phyloP scores from a whole-genome alignment of 257 asterid species.

The Linaria vulgaris region DNA sequence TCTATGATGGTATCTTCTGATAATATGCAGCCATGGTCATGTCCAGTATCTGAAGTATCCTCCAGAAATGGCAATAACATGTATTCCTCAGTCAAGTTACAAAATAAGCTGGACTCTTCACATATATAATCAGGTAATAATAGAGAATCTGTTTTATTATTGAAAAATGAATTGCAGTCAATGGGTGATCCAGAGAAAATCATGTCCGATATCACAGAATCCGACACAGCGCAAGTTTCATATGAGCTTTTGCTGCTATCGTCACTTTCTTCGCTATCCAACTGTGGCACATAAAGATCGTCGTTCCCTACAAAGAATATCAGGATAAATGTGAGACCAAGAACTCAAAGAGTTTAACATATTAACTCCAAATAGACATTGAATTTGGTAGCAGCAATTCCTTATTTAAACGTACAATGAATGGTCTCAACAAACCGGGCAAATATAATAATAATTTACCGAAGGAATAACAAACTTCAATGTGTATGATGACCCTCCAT shows the following conservation, averaged over 20 bases:
- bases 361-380: slow-evolving; percentile 20
- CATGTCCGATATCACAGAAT: slow-evolving; percentile 72
- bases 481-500: not conserved
- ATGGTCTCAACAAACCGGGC: not conserved
- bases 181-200: slow-evolving; percentile 60
- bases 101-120: slow-evolving; percentile 63
- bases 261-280: slow-evolving; percentile 78
- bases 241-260: slow-evolving; percentile 67
- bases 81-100: slow-evolving; percentile 59
- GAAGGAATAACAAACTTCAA: not conserved
- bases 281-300: slow-evolving; percentile 61
- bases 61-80: slow-evolving; percentile 61
- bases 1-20: slow-evolving; percentile 38
- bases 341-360: slow-evolving; percentile 8
- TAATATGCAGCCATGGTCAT: slow-evolving; percentile 39
- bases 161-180: slow-evolving; percentile 45
- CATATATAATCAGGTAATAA: slow-evolving; percentile 61
- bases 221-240: slow-evolving; percentile 61
- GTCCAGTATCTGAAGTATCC: slow-evolving; percentile 49
- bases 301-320: slow-evolving; percentile 49
- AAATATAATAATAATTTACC: slow-evolving; percentile 2
- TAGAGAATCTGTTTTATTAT: slow-evolving; percentile 40
- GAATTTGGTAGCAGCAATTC: slow-evolving; percentile 9
- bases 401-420: not conserved
- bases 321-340: slow-evolving; percentile 10